phyloP scores from a whole-genome alignment of 257 asterid genomes.

The Penstemon barbatus region DNA sequence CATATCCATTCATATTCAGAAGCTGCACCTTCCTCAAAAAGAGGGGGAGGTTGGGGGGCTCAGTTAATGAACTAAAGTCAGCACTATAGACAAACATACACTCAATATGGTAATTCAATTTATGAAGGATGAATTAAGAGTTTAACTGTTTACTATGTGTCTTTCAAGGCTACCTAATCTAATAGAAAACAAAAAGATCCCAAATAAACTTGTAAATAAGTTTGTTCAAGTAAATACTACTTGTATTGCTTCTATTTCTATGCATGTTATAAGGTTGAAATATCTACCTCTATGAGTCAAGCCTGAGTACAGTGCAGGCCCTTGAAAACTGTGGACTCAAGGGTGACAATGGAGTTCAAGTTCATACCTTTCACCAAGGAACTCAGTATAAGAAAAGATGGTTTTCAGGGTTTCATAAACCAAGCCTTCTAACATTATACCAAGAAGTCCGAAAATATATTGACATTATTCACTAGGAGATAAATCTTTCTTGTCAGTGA shows the following conservation, averaged over 20 bases:
- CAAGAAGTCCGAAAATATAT: neutral
- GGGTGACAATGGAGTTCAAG: neutral
- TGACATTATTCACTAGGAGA: neutral
- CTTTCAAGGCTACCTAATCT: too few species aligned
- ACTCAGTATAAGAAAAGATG: neutral
- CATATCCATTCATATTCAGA: neutral
- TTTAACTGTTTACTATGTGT: too few species aligned
- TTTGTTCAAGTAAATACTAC: neutral
- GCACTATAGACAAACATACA: neutral
- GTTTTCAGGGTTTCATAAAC: neutral
- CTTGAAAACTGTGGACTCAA: neutral
- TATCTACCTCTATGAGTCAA: neutral
- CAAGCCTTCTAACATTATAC: neutral
- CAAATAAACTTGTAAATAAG: neutral
- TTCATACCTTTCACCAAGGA: neutral
- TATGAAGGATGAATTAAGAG: too few species aligned
- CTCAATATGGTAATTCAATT: neutral
- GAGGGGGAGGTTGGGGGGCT: neutral
- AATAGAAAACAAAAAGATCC: too few species aligned
- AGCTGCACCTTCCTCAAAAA: too few species aligned
- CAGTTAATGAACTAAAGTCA: too few species aligned
- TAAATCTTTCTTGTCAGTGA: neutral
- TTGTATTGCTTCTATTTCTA: neutral
- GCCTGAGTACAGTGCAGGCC: conserved; percentile 1
- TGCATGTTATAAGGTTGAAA: neutral